Base-by-base conservation (phyloP, 1,284 basidiomycete species). In the Cutaneotrichosporon cutaneum region DNA sequence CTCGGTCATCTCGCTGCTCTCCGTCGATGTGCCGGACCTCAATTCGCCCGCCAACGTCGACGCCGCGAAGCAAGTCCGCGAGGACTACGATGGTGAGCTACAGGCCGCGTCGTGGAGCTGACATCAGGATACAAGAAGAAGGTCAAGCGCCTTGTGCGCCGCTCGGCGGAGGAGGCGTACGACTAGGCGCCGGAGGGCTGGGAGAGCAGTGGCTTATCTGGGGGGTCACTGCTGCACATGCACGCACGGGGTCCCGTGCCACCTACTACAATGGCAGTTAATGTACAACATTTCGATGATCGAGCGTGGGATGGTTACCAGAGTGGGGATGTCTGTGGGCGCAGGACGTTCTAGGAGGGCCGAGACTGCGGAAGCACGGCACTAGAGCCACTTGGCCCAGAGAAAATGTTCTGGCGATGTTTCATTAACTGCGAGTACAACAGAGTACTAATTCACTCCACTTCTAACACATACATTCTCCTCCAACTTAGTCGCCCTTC, bases 1-100 rank as follows among this genome's bases (percentile, higher is more conserved):
- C 72, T 96, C 93, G 67, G 95, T 99, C 66, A 97, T 99, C 70
- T 96, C 93, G 21, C 85, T 99, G 4, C 82, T 99, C 30, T 96
- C 93, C 13, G 91, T 92, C 54, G 92, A 98, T 74, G 87, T 85
- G 39, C 96, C 95, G 33, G 94, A 95, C 81, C 84, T 88, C 63
- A 94, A 95, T 78, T 97, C 94, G 66, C 95, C 95, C 3, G 95
- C 95, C 1, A 99, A 99, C 74, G 90, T 99, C 26, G 94, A 99
- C 73, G 95, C 96, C 0, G 94, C 94, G 21, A 94, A 93, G 75
- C 88, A 95, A 77, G 86, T 94, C 24, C 84, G 92, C 69, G 88
- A 85, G 52, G 86, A 93, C 74, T 82, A 85, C 44, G 81, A 83
- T 48, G 82, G 90, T 90, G 73, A 54, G 85, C 60, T 32, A 9